Evolutionary conservation across 306 rosid genomes (phyloP), one percentile per base, ranked within the genome.

Genomic region (Lotus japonicus): DNA sequence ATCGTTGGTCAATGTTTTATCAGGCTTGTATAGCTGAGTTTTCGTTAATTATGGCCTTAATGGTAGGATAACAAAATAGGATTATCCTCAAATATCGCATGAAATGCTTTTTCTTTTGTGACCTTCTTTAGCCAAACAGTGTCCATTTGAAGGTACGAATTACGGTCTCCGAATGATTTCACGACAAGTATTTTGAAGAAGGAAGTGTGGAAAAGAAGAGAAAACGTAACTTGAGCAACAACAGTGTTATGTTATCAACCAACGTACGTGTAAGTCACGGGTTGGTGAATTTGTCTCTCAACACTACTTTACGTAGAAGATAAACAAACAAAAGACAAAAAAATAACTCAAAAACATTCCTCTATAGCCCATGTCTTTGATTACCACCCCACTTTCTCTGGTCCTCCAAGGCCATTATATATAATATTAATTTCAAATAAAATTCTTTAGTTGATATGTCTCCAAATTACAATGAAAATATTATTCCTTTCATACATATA

Each of bases 111-210:
- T 21, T 21, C 26, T 21, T 21, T 21, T 21, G 26, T 21, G 26
- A 3, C 26, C 26, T 1, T n/a, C n/a, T n/a, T n/a, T 21, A 3
- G 26, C 26, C 26, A 21, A 21, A 21, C 26, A 21, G 26, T 21
- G 26, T 21, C 26, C 44, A 83, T 58, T 81, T 61, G 7, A 15
- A 17, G 33, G 61, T 72, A 49, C 68, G 31, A 49, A 78, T 49
- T 81, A 71, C 79, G 72, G 71, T 19, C 45, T 55, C 13, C 42
- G 5, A 75, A 85, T 87, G 67, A 84, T 89, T 79, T 64, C 61
- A 39, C 50, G 95, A 82, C 92, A 85, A 89, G 96, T 92, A 82
- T 73, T 81, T 80, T 11, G 80, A 57, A 9, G 87, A 85, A 88
- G 94, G 76, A 85, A 81, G 62, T 9, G 66, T 69, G 41, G 70